Percentiles rank a stretch among this genome's conserved stretches.
Evolutionary conservation across 352 stramenopile species (phyloP).

Genomic region (Proteromonas lacertae): DNA sequence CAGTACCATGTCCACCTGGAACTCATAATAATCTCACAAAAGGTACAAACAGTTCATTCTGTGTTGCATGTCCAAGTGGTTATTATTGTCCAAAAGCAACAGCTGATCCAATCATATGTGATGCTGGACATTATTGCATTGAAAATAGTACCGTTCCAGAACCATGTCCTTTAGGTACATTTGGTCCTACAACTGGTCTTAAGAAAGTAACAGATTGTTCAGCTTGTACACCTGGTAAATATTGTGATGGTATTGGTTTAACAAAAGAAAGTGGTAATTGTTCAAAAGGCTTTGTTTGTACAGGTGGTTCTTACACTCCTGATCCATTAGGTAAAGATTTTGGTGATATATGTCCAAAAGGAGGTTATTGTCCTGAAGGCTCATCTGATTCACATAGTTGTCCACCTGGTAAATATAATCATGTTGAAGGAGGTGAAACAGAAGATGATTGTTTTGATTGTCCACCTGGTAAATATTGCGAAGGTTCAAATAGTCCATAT

Average conservation of each 20-base stretch:
- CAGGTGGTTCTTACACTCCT: background rate
- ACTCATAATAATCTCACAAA: constrained; percentile 16
- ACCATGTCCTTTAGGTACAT: constrained; percentile 49
- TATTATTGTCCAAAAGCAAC: background rate
- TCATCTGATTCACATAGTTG: constrained; percentile 12
- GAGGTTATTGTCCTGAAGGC: constrained; percentile 18
- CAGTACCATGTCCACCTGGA: constrained; percentile 12
- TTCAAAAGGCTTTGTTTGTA: constrained; percentile 20
- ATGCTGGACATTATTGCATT: constrained; percentile 2
- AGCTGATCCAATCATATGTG: background rate
- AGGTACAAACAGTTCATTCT: constrained; percentile 14
- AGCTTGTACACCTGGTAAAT: constrained; percentile 39
- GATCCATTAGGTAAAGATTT: background rate
- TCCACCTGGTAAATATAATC: background rate
- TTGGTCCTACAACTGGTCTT: constrained; percentile 29
- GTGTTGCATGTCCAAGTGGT: constrained; percentile 1
- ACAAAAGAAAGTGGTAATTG: constrained; percentile 29
- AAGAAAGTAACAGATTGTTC: constrained; percentile 36
- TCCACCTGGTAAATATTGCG: constrained; percentile 36
- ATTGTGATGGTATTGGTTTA: constrained; percentile 40
- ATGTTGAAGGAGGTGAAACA: constrained; percentile 13
- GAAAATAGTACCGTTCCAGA: constrained; percentile 27
- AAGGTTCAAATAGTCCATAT: constrained; percentile 17
- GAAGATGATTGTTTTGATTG: constrained; percentile 31
- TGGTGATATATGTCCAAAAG: constrained; percentile 42